Conservation (phyloP, 1,284 basidiomycete species). For the Leccinum pachyderme region DNA sequence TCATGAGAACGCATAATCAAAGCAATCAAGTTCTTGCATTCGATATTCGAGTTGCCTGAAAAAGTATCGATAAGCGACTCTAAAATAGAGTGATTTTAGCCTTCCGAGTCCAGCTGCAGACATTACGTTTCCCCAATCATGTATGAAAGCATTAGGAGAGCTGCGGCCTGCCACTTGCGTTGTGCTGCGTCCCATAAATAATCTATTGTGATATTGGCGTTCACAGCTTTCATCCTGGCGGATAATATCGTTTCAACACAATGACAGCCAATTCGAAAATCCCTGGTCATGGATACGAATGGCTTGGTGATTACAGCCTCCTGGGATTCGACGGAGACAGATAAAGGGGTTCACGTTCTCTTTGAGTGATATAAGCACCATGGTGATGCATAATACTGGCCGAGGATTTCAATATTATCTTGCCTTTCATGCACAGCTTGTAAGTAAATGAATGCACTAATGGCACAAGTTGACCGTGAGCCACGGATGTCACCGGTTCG, state of each 20-base stretch:
- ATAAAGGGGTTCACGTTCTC: background rate
- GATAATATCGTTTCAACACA: conserved; percentile 41
- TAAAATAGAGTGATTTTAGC: no score
- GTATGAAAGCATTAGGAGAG: background rate
- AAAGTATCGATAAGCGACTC: background rate
- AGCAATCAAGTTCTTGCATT: background rate
- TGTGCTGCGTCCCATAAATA: conserved; percentile 28
- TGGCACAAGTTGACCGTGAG: background rate
- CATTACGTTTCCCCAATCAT: background rate
- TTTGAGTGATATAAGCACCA: background rate
- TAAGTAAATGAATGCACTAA: background rate
- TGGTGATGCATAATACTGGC: no score
- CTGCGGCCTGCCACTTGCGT: conserved; percentile 37
- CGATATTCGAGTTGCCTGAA: background rate
- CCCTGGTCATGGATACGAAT: background rate
- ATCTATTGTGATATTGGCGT: conserved; percentile 34
- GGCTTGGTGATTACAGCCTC: conserved; percentile 43
- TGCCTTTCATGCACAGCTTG: background rate
- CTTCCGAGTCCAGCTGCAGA: background rate
- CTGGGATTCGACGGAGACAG: background rate
- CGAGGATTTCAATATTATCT: background rate
- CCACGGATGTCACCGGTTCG: background rate
- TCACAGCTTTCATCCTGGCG: conserved; percentile 29
- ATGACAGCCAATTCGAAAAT: background rate
- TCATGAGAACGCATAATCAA: background rate